A percentile compares a stretch with the other conserved stretches of the same genome.
Evolutionary conservation across 2,329 filamentous ascomycete genomes (phyloP).

Genomic region (Phoma sp.): DNA sequence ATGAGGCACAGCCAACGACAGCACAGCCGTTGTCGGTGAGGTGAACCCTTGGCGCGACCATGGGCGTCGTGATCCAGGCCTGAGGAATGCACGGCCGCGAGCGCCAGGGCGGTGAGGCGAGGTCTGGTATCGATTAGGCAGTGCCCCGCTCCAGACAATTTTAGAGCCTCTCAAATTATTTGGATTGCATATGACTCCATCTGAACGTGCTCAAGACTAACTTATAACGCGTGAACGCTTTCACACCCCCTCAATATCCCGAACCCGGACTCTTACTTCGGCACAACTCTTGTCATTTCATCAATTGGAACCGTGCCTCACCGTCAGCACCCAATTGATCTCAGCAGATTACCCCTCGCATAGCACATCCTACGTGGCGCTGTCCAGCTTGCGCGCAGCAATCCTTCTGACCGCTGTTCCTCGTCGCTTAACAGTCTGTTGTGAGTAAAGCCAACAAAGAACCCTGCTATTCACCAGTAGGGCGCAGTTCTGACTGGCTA

Average conservation of each 20-base stretch:
- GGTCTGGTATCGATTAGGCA: slow-evolving; percentile 13
- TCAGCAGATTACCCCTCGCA: slow-evolving; percentile 15
- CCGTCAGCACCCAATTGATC: slow-evolving; percentile 10
- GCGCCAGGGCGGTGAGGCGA: slow-evolving; percentile 2
- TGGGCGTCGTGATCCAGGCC: slow-evolving; percentile 3
- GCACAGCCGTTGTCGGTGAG: slow-evolving; percentile 6
- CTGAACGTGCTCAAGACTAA: neutral
- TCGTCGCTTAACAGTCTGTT: slow-evolving; percentile 9
- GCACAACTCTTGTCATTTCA: neutral
- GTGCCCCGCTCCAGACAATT: slow-evolving; percentile 8
- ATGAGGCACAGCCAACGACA: slow-evolving; percentile 3
- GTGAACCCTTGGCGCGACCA: neutral
- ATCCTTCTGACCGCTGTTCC: slow-evolving; percentile 26
- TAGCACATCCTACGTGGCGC: slow-evolving; percentile 18
- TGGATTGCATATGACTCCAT: slow-evolving; percentile 18
- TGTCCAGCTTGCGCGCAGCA: slow-evolving; percentile 16
- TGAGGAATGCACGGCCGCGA: slow-evolving; percentile 10
- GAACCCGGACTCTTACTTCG: neutral
- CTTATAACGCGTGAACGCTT: neutral
- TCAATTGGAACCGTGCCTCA: slow-evolving; percentile 10
- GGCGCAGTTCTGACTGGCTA: slow-evolving; percentile 16
- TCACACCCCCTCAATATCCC: neutral
- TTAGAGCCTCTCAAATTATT: slow-evolving; percentile 10
- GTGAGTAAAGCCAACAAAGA: slow-evolving; percentile 12
- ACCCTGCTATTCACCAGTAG: neutral